Evolutionary conservation across 2,329 filamentous ascomycete genomes (phyloP).

Genomic region (Diaporthe destruens): DNA sequence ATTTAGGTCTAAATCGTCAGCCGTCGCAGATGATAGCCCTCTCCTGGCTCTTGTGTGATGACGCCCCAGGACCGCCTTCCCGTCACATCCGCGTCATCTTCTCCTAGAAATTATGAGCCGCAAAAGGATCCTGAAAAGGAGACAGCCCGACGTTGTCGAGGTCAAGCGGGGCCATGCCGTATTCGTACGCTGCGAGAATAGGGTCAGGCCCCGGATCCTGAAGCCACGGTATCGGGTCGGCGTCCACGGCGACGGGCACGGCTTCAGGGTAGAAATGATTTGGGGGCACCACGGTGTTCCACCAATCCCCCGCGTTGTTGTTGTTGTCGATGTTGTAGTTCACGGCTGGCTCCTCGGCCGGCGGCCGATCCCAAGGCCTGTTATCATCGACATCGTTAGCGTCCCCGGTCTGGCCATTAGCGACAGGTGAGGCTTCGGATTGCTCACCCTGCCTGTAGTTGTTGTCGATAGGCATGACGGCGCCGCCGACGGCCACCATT

Average conservation of each 20-base stretch:
- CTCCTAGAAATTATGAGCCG: not conserved
- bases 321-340: not conserved
- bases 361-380: not conserved
- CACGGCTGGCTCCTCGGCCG: slow-evolving; percentile 8
- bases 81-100: not conserved
- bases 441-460: slow-evolving; percentile 35
- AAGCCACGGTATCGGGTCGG: not conserved
- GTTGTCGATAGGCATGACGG: not conserved
- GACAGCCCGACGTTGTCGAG: not conserved
- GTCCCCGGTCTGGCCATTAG: slow-evolving; percentile 27
- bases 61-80: not conserved
- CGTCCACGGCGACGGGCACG: not conserved
- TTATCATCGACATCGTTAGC: slow-evolving; percentile 33
- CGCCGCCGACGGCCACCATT: not conserved
- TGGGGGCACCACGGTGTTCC: not conserved
- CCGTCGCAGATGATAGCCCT: not conserved
- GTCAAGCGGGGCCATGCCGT: not conserved
- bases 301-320: not conserved
- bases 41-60: not conserved
- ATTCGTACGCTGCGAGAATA: no score
- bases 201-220: not conserved
- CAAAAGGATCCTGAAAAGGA: not conserved
- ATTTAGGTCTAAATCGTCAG: slow-evolving; percentile 25
- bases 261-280: not conserved
- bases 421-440: slow-evolving; percentile 19